Base-by-base conservation (phyloP, 2,329 filamentous ascomycete species). In the Lachnellula cervina region DNA sequence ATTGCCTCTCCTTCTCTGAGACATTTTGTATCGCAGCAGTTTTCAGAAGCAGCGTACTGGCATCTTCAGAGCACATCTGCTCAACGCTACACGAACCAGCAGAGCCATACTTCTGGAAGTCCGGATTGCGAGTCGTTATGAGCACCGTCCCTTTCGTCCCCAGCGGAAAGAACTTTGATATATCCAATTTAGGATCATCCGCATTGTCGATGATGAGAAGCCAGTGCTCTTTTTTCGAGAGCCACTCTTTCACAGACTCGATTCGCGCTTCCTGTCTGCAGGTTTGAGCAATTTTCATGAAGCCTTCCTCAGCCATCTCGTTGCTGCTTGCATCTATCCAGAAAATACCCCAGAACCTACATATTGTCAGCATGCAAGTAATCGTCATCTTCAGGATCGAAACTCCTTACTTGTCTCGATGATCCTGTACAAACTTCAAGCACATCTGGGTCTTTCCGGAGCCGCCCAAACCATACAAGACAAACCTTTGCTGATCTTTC, bases 181-280 rank as follows among this genome's bases (percentile, higher is more conserved):
- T 67, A 58, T 49, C 67, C 13, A 28, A n/a, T 5, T 62, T 52
- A 7, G 69, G 65, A 58, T 73, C 66, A 49, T 77, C 73, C 0
- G 71, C 73, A 56, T 76, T 76, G 59, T 77, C 73, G 23, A 76
- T 68, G 4, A 77, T 65, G n/a, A 72, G 60, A 9, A 73, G 64
- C 70, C 70, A 72, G 5, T 64, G 56, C 11, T 57, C 56, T 19
- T 64, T 50, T 4, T 19, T 46, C 3, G 59, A 35, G 8, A 73
- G 53, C 61, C 61, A 68, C 11, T 60, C 32, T 49, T 57, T 62
- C 5, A 52, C 58, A 2, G 47, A 23, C 2, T 58, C 56, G 8
- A 55, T 38, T 25, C n/a, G 38, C 13, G 44, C 25, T 40, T 51
- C 11, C 37, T 32, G n/a, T 45, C 46, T 55, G 14, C 55, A 54